These are phyloP conservation scores for Scorias spongiosa DNA, from an alignment of 2,329 filamentous ascomycete species.

Conservation along the genomic window DNA sequence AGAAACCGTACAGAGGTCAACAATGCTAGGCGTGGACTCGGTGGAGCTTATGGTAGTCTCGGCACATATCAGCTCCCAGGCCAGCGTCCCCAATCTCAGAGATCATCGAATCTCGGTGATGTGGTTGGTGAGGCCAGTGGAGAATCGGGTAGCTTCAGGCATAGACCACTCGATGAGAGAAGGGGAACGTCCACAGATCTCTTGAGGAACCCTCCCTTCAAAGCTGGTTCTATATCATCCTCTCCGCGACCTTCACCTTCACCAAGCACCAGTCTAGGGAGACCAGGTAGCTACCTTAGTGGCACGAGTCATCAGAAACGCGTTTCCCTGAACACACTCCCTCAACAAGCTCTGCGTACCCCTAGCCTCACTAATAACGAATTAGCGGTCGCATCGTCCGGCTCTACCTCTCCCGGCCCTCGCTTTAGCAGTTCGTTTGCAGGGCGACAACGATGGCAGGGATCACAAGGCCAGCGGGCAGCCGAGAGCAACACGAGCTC, in stretches of 20 bases:
- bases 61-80: slow-evolving; percentile 17
- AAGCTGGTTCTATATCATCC: slow-evolving; percentile 83
- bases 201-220: slow-evolving; percentile 91
- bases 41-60: slow-evolving; percentile 19
- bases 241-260: slow-evolving; percentile 41
- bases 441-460: slow-evolving; percentile 66
- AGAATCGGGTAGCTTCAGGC: slow-evolving; percentile 22
- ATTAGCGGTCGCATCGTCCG: slow-evolving; percentile 46
- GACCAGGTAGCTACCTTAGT: slow-evolving; percentile 14
- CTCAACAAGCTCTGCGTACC: slow-evolving; percentile 56
- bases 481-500: slow-evolving; percentile 69
- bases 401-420: slow-evolving; percentile 64
- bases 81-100: slow-evolving; percentile 17
- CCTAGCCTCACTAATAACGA: slow-evolving; percentile 45
- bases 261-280: slow-evolving; percentile 33
- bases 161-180: slow-evolving; percentile 19
- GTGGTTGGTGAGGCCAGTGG: slow-evolving; percentile 1
- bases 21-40: slow-evolving; percentile 1
- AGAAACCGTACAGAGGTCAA: not conserved
- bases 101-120: slow-evolving; percentile 2
- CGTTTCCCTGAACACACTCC: slow-evolving; percentile 58
- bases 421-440: slow-evolving; percentile 92
- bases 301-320: slow-evolving; percentile 32
- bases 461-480: slow-evolving; percentile 52
- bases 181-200: slow-evolving; percentile 48